Conservation (phyloP, 202 grass and related monocot genomes). For the Thinopyrum obtusiflorum region DNA sequence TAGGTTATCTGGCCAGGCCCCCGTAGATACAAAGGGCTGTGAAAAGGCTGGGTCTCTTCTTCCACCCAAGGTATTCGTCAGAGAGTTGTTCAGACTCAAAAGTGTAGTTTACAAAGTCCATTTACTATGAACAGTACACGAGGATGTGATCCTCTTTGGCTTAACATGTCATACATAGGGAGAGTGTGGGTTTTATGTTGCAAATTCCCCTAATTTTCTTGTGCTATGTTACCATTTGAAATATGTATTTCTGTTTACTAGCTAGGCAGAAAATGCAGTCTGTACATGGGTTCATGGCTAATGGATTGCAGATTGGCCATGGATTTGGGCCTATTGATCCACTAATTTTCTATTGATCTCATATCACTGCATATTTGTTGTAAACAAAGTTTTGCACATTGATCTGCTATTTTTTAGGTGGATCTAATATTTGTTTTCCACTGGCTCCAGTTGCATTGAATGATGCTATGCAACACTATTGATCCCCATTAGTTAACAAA, state of each 20-base stretch:
- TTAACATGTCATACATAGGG: background rate
- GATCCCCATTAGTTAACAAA: background rate
- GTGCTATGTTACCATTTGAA: constrained; percentile 1
- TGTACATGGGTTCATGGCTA: constrained; percentile 14
- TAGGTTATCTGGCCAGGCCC: constrained; percentile 69
- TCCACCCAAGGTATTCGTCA: constrained; percentile 68
- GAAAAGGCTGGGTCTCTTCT: constrained; percentile 86
- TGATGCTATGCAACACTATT: background rate
- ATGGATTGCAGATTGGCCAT: background rate
- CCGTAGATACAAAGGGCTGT: constrained; percentile 88
- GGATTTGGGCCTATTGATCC: background rate
- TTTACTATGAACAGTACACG: constrained; percentile 1
- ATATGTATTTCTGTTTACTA: background rate
- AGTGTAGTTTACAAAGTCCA: background rate
- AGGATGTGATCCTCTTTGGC: background rate
- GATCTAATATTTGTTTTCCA: background rate
- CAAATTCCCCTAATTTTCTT: constrained; percentile 9
- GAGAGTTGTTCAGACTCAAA: background rate
- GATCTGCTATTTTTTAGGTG: background rate
- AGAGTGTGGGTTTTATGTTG: background rate
- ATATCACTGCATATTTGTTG: background rate
- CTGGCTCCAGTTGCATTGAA: constrained; percentile 13
- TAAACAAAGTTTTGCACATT: background rate
- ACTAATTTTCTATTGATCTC: background rate
- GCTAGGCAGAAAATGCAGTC: background rate